phyloP scores from a whole-genome alignment of 2,329 filamentous ascomycete genomes.

The Endocalyx cinctus region DNA sequence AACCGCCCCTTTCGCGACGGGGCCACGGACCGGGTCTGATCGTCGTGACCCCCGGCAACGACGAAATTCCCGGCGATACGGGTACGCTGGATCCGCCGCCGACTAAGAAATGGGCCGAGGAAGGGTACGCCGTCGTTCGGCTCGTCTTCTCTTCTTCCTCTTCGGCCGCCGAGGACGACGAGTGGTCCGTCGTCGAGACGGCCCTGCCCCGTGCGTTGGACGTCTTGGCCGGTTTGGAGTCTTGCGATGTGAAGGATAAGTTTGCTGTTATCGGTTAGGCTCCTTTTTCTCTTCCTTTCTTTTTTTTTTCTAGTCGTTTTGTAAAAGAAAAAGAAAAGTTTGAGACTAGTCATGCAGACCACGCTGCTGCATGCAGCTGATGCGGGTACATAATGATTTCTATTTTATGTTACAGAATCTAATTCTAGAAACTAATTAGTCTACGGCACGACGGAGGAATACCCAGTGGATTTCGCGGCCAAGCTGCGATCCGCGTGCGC shows the following conservation, averaged over 20 bases:
- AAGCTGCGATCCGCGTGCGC: slow-evolving; percentile 13
- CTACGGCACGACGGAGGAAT: slow-evolving; percentile 17
- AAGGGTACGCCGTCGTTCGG: slow-evolving; percentile 60
- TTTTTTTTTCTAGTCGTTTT: too few species aligned
- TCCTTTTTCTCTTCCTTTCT: background rate
- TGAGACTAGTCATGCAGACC: too few species aligned
- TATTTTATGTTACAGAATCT: slow-evolving; percentile 1
- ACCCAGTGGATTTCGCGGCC: slow-evolving; percentile 10
- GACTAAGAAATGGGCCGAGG: slow-evolving; percentile 65
- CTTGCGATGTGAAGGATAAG: slow-evolving; percentile 33
- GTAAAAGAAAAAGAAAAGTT: too few species aligned
- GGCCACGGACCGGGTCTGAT: slow-evolving; percentile 34
- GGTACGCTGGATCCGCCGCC: slow-evolving; percentile 45
- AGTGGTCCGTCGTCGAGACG: slow-evolving; percentile 7
- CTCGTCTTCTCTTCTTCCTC: slow-evolving; percentile 30
- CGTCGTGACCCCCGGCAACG: slow-evolving; percentile 21
- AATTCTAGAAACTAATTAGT: slow-evolving; percentile 10
- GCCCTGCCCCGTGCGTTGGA: slow-evolving; percentile 7
- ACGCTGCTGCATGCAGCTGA: too few species aligned
- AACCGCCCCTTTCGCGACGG: slow-evolving; percentile 29
- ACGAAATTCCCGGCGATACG: slow-evolving; percentile 9
- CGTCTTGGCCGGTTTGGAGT: slow-evolving; percentile 15
- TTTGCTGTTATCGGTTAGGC: slow-evolving; percentile 33
- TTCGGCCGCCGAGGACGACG: slow-evolving; percentile 4
- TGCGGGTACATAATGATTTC: too few species aligned